Percentiles rank a stretch among this genome's conserved stretches.
Evolutionary conservation across 2,329 filamentous ascomycete genomes (phyloP).

Genomic region (Malbranchea zuffiana): DNA sequence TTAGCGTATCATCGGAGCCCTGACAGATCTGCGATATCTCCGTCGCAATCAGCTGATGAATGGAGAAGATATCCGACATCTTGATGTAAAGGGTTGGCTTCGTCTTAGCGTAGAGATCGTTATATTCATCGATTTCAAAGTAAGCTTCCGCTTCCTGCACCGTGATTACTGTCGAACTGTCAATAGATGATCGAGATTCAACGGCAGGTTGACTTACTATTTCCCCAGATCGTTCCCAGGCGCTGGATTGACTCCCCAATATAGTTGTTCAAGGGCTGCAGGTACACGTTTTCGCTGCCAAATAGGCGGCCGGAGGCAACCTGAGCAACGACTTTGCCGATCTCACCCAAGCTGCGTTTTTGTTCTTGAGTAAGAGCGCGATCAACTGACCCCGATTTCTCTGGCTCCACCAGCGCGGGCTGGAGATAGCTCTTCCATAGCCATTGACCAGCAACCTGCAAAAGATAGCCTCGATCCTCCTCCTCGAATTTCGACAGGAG

Average conservation of each 20-base stretch:
- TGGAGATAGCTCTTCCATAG: slow-evolving; percentile 90
- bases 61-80: slow-evolving; percentile 92
- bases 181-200: slow-evolving; percentile 20
- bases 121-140: slow-evolving; percentile 98
- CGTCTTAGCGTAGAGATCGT: slow-evolving; percentile 89
- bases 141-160: slow-evolving; percentile 80
- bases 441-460: slow-evolving; percentile 82
- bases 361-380: slow-evolving; percentile 79
- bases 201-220: slow-evolving; percentile 37
- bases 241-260: slow-evolving; percentile 74
- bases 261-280: slow-evolving; percentile 90
- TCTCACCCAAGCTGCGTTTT: slow-evolving; percentile 82
- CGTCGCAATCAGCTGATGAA: slow-evolving; percentile 74
- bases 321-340: slow-evolving; percentile 83
- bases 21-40: slow-evolving; percentile 69
- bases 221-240: slow-evolving; percentile 61
- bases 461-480: slow-evolving; percentile 63
- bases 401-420: slow-evolving; percentile 76
- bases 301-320: slow-evolving; percentile 81
- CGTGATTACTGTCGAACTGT: slow-evolving; percentile 52
- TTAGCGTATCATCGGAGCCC: slow-evolving; percentile 74
- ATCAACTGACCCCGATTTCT: slow-evolving; percentile 87
- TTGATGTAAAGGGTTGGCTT: slow-evolving; percentile 99
- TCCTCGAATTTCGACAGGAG: slow-evolving; percentile 66
- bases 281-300: slow-evolving; percentile 86